These are phyloP conservation scores for Metschnikowia vanudenii DNA, from an alignment of 805 yeast genomes.

Conservation along the genomic window DNA sequence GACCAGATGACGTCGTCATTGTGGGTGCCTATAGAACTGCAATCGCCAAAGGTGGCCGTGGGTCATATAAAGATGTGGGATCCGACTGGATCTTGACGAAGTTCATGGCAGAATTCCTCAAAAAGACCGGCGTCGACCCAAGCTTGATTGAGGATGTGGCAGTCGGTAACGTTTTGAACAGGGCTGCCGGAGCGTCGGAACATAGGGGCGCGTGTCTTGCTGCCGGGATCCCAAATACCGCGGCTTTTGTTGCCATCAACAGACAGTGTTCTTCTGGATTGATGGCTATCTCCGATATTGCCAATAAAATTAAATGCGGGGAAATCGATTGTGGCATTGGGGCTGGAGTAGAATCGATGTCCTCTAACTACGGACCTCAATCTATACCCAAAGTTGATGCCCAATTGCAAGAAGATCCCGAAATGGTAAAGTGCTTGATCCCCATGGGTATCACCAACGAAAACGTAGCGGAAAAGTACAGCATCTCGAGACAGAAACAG, in stretches of 20 bases:
- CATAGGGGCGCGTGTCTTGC: slow-evolving; percentile 90
- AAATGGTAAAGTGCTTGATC: slow-evolving; percentile 66
- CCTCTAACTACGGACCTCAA: slow-evolving; percentile 81
- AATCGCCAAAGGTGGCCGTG: slow-evolving; percentile 82
- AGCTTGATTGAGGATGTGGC: slow-evolving; percentile 75
- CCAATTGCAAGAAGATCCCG: slow-evolving; percentile 35
- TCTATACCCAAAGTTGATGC: slow-evolving; percentile 53
- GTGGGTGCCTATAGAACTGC: slow-evolving; percentile 92
- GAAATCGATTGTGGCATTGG: slow-evolving; percentile 92
- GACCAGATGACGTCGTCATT: slow-evolving; percentile 86
- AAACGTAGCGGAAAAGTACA: slow-evolving; percentile 72
- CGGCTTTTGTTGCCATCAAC: slow-evolving; percentile 81
- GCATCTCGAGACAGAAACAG: slow-evolving; percentile 66
- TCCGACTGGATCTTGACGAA: slow-evolving; percentile 74
- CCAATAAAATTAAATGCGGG: slow-evolving; percentile 81
- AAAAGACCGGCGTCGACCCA: slow-evolving; percentile 48
- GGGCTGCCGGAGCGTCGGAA: slow-evolving; percentile 93
- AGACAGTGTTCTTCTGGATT: slow-evolving; percentile 95
- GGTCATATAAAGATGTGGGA: slow-evolving; percentile 77
- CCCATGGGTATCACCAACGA: slow-evolving; percentile 98
- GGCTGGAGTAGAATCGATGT: slow-evolving; percentile 93
- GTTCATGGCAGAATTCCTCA: slow-evolving; percentile 61
- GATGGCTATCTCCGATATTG: slow-evolving; percentile 86
- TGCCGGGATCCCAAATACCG: slow-evolving; percentile 81
- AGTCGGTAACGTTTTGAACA: slow-evolving; percentile 88